Evolutionary conservation across 2,329 filamentous ascomycete species (phyloP), one percentile per base, ranked within the genome.

Genomic region (Aciculosporium take): DNA sequence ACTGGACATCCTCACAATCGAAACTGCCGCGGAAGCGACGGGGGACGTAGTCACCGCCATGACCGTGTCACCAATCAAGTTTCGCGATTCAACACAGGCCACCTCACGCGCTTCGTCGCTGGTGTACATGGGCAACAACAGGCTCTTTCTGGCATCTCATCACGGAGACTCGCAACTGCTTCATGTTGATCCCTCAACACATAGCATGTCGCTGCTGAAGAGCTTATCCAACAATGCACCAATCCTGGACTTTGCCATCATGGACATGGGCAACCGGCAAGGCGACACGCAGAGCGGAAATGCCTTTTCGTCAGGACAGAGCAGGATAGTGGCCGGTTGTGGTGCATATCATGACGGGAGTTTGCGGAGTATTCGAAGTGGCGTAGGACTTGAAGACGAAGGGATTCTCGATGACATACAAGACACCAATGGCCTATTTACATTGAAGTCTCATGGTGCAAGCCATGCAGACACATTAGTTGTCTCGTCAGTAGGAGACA

Each of bases 271-370:
- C 0, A 88, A 86, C 51, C 72, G 85, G 42, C 80, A 84, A 45
- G 81, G 81, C 18, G 82, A 91, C 48, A 76, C 71, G 7, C 79
- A 85, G 44, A 61, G 68, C 15, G 82, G 81, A 3, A 93, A 91
- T 53, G 84, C 91, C 47, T 98, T 94, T 54, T 94, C 88, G 0
- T 94, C 89, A 1, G 91, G 91, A 0, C 89, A 98, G 61, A 88
- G 91, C 35, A 76, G 88, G 30, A 84, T 98, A 46, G 86, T 98
- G 9, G 88, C 89, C 2, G 89, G 87, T 1, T 95, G 88, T 42
- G 91, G 91, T 23, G 87, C 84, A 0, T 91, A 85, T 56, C 79
- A 84, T 48, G 86, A 94, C 53, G 91, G 91, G 15, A 89, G 83
- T 42, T 64, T 98, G 40, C 72, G 91, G 45, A 94, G 86, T 55